Percentiles rank a stretch among this genome's conserved stretches.
Conservation (phyloP, 495 filamentous ascomycete species). For the Trichoderma asperelloides region DNA sequence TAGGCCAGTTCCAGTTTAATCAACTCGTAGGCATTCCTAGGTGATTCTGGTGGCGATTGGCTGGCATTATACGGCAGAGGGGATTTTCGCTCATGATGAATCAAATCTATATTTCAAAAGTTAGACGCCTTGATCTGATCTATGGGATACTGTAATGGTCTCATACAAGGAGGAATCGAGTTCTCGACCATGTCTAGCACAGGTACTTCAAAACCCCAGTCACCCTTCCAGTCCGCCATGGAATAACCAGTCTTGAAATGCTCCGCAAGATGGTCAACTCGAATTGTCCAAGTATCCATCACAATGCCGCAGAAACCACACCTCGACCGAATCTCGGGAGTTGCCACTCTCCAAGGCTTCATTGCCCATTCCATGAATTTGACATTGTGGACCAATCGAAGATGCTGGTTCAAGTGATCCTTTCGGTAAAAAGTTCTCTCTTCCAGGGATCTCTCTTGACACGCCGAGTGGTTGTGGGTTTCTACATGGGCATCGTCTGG, state of each 20-base stretch:
- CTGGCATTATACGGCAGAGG: slow-evolving; percentile 36
- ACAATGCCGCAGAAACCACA: slow-evolving; percentile 61
- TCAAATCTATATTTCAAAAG: slow-evolving; percentile 30
- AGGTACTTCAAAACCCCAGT: slow-evolving; percentile 58
- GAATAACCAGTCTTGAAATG: slow-evolving; percentile 59
- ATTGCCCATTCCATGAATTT: slow-evolving; percentile 53
- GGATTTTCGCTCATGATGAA: slow-evolving; percentile 47
- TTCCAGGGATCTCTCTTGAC: slow-evolving; percentile 52
- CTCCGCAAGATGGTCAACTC: slow-evolving; percentile 55
- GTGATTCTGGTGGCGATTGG: slow-evolving; percentile 20
- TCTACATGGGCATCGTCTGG: slow-evolving; percentile 56
- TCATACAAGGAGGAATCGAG: slow-evolving; percentile 55
- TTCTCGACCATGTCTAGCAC: slow-evolving; percentile 53
- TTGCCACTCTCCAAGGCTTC: slow-evolving; percentile 57
- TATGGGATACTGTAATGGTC: slow-evolving; percentile 12
- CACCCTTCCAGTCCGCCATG: slow-evolving; percentile 65
- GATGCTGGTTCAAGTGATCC: slow-evolving; percentile 74
- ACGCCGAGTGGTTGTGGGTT: slow-evolving; percentile 61
- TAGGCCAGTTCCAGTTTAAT: slow-evolving; percentile 41
- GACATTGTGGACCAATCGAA: slow-evolving; percentile 66
- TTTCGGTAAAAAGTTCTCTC: slow-evolving; percentile 76
- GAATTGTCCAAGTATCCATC: slow-evolving; percentile 52
- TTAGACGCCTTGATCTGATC: neutral
- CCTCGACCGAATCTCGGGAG: slow-evolving; percentile 51
- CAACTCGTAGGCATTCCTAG: slow-evolving; percentile 42